Conservation (phyloP, 192 early-diverging fungal genomes). For the Backusella australiensis region DNA sequence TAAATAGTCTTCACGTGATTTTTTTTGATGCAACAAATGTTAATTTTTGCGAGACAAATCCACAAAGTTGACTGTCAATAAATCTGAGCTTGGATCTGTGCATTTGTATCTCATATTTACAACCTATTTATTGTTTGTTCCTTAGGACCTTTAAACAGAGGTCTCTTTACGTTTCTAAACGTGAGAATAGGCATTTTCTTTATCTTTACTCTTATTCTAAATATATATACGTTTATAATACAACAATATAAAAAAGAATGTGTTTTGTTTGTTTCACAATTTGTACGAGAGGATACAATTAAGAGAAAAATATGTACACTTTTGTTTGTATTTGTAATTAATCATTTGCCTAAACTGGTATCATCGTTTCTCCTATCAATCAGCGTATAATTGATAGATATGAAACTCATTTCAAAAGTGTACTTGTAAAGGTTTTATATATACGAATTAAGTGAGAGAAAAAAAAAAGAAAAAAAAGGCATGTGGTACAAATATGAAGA, state of each 20-base stretch:
- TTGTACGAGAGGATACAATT: neutral
- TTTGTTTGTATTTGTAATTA: conserved; percentile 3
- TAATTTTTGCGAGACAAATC: neutral
- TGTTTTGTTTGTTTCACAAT: neutral
- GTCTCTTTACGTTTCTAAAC: neutral
- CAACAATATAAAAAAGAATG: neutral
- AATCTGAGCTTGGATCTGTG: neutral
- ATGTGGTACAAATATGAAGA: neutral
- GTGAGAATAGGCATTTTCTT: neutral
- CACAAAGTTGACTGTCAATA: neutral
- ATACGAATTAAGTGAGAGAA: neutral
- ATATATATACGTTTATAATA: neutral
- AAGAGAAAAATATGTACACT: neutral
- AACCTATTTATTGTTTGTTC: neutral
- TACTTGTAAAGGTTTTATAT: neutral
- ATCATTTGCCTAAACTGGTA: neutral
- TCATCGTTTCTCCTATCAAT: neutral
- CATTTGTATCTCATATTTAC: too few relatives aligned
- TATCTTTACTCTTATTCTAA: neutral
- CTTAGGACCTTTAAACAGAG: neutral
- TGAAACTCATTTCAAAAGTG: neutral
- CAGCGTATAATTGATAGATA: neutral
- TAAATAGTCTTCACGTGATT: neutral
- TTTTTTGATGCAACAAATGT: neutral
- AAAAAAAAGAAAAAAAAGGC: neutral